Conservation (phyloP, 2,329 filamentous ascomycete genomes). For the Laburnicola sp. region DNA sequence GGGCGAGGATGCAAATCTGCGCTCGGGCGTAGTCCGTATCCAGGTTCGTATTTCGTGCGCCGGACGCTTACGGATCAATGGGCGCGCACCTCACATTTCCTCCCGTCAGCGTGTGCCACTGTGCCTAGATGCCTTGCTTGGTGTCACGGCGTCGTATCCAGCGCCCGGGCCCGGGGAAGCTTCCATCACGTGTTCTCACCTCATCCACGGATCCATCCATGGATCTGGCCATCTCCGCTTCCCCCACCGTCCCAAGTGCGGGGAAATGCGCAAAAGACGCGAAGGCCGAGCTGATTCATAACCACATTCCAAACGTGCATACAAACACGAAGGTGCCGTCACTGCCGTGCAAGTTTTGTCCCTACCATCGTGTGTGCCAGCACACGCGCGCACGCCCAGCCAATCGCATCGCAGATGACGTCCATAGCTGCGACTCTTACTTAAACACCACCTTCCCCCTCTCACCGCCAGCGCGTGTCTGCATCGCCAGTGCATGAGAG, state of each 20-base stretch:
- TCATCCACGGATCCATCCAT: too few relatives aligned
- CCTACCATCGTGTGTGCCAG: not conserved
- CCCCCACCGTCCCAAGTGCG: not conserved
- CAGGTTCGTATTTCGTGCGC: too few relatives aligned
- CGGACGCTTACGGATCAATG: too few relatives aligned
- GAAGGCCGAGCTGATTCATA: slow-evolving; percentile 2
- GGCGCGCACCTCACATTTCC: too few relatives aligned
- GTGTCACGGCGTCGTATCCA: too few relatives aligned
- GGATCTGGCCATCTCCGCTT: not conserved
- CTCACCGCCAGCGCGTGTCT: not conserved
- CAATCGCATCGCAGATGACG: slow-evolving; percentile 1
- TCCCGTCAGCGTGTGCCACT: too few relatives aligned
- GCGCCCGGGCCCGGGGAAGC: too few relatives aligned
- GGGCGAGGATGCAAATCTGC: too few relatives aligned
- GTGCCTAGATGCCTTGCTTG: too few relatives aligned
- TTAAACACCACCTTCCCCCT: not conserved
- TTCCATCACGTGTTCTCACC: too few relatives aligned
- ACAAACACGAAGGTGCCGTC: not conserved
- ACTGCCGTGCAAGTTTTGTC: too few relatives aligned
- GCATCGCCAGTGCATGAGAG: not conserved
- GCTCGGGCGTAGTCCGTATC: too few relatives aligned
- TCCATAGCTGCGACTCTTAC: not conserved
- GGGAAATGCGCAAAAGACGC: not conserved
- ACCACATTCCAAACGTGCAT: not conserved
- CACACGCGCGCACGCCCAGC: slow-evolving; percentile 1